phyloP scores from a whole-genome alignment of 2,329 filamentous ascomycete species.

The Coniella lustricola region DNA sequence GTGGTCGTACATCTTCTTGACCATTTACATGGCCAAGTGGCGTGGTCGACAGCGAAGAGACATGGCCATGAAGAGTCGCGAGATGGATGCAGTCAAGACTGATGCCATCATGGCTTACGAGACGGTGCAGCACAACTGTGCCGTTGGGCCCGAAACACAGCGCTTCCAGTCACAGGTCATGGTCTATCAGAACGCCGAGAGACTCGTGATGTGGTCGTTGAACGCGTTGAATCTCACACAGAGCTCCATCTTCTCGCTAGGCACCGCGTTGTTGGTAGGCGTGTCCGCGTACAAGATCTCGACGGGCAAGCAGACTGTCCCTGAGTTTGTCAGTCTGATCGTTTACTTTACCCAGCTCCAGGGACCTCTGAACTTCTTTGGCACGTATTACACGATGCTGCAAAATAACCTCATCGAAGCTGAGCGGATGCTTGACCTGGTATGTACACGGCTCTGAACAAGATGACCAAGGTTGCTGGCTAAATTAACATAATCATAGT shows the following conservation, averaged over 20 bases:
- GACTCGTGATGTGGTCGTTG: slow-evolving; percentile 47
- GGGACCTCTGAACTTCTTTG: slow-evolving; percentile 55
- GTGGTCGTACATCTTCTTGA: slow-evolving; percentile 43
- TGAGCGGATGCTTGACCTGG: slow-evolving; percentile 36
- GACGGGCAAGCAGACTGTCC: slow-evolving; percentile 43
- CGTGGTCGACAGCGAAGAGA: slow-evolving; percentile 36
- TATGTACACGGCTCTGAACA: background rate
- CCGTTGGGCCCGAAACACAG: slow-evolving; percentile 50
- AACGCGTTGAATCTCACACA: slow-evolving; percentile 56
- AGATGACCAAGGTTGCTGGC: background rate
- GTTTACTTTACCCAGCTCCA: slow-evolving; percentile 56
- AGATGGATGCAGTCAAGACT: slow-evolving; percentile 43
- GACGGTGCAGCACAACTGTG: slow-evolving; percentile 60
- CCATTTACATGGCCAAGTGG: slow-evolving; percentile 43
- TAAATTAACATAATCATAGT: slow-evolving; percentile 16
- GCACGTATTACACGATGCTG: slow-evolving; percentile 39
- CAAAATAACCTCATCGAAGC: slow-evolving; percentile 40
- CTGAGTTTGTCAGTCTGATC: slow-evolving; percentile 49
- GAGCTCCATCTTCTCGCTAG: slow-evolving; percentile 56
- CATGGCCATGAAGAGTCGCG: slow-evolving; percentile 36
- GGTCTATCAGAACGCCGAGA: slow-evolving; percentile 51
- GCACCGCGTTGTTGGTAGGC: slow-evolving; percentile 52
- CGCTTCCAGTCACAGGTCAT: slow-evolving; percentile 49
- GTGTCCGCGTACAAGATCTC: slow-evolving; percentile 58
- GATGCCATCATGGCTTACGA: slow-evolving; percentile 43